Base-by-base conservation (phyloP, 1,284 basidiomycete species). In the Tilletia setariae region DNA sequence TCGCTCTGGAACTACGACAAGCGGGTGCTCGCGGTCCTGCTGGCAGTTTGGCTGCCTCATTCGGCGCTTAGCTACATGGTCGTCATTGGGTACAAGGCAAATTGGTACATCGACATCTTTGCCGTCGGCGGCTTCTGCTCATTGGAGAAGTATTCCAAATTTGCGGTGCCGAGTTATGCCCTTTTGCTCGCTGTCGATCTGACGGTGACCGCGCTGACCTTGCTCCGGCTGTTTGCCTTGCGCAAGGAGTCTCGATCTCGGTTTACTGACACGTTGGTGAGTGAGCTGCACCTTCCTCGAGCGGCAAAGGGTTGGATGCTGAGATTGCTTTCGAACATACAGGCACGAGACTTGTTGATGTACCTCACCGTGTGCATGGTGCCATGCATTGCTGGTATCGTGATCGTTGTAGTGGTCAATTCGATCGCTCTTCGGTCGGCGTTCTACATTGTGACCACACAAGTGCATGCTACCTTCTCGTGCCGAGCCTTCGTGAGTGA, bases 401-500 rank as follows among this genome's bases (percentile, higher is more conserved):
- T 59, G 6, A 25, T 59, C 53, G 53, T 59, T 13, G 23, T 59
- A 21, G 8, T 15, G 9, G 53, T 9, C 8, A 51, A 9, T 7
- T 59, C 53, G 13, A 19, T 59, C 6, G n/a, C 53, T 19, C 21
- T 30, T 23, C 53, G 53, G 8, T 23, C 53, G 8, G 19, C 8
- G 9, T 30, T 59, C 53, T 59, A 7, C 25, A 25, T 59, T 13
- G 19, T 59, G 23, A 59, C 53, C 9, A 59, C 53, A 8, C 53
- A 59, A 59, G 53, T 30, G 9, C 53, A 59, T 25, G 25, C 53
- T 4, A 30, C 32, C 53, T 59, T 59, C 9, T 59, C 53, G 11
- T 59, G 53, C 28, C 53, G 53, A 21, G 53, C 53, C 53, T 59
- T 11, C 19, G 53, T 59, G 53, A 59, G 53, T 59, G 25, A 21